Conservation (phyloP, 805 yeast genomes). For the Candida multigemmis region DNA sequence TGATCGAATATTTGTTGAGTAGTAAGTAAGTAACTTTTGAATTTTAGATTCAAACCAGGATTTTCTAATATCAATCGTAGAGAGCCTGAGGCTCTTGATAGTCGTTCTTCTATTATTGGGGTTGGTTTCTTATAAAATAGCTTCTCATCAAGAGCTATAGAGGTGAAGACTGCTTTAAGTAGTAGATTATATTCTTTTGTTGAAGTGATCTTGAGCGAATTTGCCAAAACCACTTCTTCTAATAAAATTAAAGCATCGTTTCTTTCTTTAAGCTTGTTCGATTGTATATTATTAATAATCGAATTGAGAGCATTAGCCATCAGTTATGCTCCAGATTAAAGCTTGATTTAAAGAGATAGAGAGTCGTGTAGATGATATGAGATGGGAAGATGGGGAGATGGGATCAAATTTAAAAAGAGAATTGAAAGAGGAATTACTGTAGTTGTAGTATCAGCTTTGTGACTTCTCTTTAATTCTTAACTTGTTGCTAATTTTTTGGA, state of each 20-base stretch:
- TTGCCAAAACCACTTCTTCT: constrained; percentile 10
- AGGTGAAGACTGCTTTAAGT: constrained; percentile 13
- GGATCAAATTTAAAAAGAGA: too few relatives aligned
- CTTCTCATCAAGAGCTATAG: constrained; percentile 27
- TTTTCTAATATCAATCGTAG: constrained; percentile 15
- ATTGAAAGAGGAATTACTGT: too few relatives aligned
- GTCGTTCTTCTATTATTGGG: constrained; percentile 15
- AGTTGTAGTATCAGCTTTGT: too few relatives aligned
- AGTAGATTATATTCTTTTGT: constrained; percentile 14
- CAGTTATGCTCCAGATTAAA: too few relatives aligned
- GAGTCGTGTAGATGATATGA: too few relatives aligned
- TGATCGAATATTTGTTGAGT: constrained; percentile 8
- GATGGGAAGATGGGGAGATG: too few relatives aligned
- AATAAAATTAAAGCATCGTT: constrained; percentile 35
- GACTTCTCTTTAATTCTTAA: too few relatives aligned
- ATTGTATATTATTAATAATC: too few relatives aligned
- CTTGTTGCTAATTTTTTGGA: too few relatives aligned
- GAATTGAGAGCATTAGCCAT: too few relatives aligned
- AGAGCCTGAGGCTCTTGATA: constrained; percentile 20
- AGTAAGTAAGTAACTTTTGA: constrained; percentile 12
- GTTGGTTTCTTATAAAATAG: constrained; percentile 13
- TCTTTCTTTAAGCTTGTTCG: constrained; percentile 47
- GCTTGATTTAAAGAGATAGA: too few relatives aligned
- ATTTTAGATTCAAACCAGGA: constrained; percentile 8
- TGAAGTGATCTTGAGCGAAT: constrained; percentile 9